Percentiles rank a stretch among this genome's conserved stretches.
Evolutionary conservation across 306 rosid species (phyloP).

Genomic region (Quercus bicolor): DNA sequence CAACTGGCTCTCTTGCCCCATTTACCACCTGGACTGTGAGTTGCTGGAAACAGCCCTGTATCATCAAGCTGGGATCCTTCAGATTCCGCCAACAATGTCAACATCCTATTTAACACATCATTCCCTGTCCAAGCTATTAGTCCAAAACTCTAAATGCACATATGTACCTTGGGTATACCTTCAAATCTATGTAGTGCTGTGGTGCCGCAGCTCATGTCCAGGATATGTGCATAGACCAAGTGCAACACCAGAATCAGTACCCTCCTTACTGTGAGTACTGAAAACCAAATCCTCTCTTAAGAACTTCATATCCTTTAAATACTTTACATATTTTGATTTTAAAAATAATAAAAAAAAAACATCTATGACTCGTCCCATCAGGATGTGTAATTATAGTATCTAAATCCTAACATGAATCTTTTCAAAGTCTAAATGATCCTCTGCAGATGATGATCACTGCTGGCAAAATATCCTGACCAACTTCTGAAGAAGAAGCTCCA

Average conservation of each 20-base stretch:
- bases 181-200: conserved; percentile 81
- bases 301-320: conserved; percentile 58
- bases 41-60: conserved; percentile 74
- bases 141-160: conserved; percentile 57
- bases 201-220: conserved; percentile 74
- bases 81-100: conserved; percentile 81
- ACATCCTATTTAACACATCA: conserved; percentile 84
- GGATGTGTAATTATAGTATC: no score
- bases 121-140: conserved; percentile 89
- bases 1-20: conserved; percentile 68
- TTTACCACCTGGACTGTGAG: conserved; percentile 60
- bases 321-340: no score
- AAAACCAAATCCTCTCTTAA: conserved; percentile 23
- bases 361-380: no score
- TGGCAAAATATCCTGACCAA: conserved; percentile 66
- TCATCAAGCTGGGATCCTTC: conserved; percentile 89
- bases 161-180: conserved; percentile 82
- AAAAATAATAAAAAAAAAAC: no score
- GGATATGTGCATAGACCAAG: conserved; percentile 91
- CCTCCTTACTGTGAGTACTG: conserved; percentile 92
- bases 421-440: conserved; percentile 89
- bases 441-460: conserved; percentile 83
- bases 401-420: no score
- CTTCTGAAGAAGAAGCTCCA: conserved; percentile 68
- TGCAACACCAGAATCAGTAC: conserved; percentile 81